Conservation (phyloP, 1,284 basidiomycete genomes). For the Pisolithus thermaeus region DNA sequence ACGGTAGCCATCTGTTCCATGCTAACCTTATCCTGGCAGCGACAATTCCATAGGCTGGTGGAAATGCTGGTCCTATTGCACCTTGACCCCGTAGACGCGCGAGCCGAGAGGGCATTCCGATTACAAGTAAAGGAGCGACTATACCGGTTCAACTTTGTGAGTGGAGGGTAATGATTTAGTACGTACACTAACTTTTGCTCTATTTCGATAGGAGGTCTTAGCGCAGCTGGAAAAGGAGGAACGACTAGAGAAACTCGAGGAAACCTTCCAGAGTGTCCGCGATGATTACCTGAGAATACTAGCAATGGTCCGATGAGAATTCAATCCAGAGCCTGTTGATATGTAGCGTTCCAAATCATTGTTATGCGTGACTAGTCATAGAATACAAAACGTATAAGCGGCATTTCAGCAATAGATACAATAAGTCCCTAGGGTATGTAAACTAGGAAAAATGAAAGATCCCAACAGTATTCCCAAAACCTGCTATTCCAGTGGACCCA, state of each 20-base stretch:
- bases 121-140: conserved; percentile 90
- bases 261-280: conserved; percentile 86
- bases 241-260: conserved; percentile 83
- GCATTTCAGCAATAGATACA: conserved; percentile 11
- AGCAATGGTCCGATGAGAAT: conserved; percentile 37
- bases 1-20: conserved; percentile 3
- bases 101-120: conserved; percentile 60
- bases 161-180: conserved; percentile 24
- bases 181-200: not conserved
- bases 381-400: not conserved
- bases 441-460: conserved; percentile 44
- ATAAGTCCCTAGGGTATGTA: not conserved
- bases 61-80: conserved; percentile 87
- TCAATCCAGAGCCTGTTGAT: not conserved
- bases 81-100: conserved; percentile 59
- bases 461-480: conserved; percentile 78
- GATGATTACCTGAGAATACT: conserved; percentile 86
- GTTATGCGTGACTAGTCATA: not conserved
- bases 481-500: conserved; percentile 50
- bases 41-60: conserved; percentile 87
- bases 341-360: not conserved
- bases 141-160: conserved; percentile 90
- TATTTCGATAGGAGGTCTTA: conserved; percentile 64
- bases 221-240: conserved; percentile 83
- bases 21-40: conserved; percentile 36